Percentiles rank a stretch among this genome's conserved stretches.
Conservation (phyloP, 768 basidiomycete genomes). For the Terana coerulea region DNA sequence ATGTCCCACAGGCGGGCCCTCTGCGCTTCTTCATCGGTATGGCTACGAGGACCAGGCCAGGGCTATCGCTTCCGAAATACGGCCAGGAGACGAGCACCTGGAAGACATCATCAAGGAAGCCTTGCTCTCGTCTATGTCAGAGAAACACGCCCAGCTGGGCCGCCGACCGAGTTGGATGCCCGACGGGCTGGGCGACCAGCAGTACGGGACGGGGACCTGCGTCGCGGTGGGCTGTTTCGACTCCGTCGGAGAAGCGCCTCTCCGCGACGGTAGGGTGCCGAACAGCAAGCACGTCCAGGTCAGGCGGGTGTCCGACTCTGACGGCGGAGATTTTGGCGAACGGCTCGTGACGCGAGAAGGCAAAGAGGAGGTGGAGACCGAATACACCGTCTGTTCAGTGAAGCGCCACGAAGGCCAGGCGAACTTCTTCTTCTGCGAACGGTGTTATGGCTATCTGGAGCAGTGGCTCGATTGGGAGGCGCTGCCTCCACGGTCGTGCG, state of each 20-base stretch:
- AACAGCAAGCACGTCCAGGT: neutral
- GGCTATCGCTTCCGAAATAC: neutral
- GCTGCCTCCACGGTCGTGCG: neutral
- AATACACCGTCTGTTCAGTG: neutral
- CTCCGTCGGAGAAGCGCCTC: neutral
- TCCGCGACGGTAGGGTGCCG: neutral
- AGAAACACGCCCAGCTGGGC: neutral
- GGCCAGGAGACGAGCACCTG: neutral
- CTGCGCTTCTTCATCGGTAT: neutral
- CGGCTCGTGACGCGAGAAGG: neutral
- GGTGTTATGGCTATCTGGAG: constrained; percentile 4
- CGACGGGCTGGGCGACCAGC: neutral
- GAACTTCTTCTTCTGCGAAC: constrained; percentile 7
- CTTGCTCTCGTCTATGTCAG: neutral
- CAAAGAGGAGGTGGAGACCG: neutral
- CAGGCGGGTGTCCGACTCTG: neutral
- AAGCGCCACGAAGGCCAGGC: neutral
- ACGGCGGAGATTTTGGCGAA: neutral
- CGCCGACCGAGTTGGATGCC: neutral
- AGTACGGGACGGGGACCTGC: neutral
- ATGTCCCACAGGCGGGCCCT: neutral
- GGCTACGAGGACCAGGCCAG: neutral
- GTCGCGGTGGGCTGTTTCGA: constrained; percentile 5
- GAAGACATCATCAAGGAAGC: neutral
- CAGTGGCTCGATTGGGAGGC: constrained; percentile 1